These are phyloP conservation scores for Chytriomyces sp. DNA, from an alignment of 192 early-diverging fungal species.

Conservation along the genomic window DNA sequence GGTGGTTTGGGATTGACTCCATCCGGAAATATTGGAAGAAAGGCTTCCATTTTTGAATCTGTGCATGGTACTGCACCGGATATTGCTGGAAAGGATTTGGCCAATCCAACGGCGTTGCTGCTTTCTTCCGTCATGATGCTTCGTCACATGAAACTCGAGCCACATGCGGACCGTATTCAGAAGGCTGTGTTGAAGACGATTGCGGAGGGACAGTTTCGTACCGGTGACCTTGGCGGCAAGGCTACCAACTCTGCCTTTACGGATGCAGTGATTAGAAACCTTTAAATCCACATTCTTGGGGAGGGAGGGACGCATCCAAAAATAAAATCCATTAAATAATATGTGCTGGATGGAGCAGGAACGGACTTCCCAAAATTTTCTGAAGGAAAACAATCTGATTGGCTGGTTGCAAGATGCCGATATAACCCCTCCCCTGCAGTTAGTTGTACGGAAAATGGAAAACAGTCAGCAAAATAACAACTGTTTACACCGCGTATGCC, in stretches of 20 bases:
- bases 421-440: no score
- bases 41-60: slow-evolving; percentile 97
- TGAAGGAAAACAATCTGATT: no score
- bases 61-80: slow-evolving; percentile 90
- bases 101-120: slow-evolving; percentile 94
- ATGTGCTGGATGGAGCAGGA: no score
- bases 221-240: slow-evolving; percentile 92
- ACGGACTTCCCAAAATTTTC: no score
- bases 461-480: no score
- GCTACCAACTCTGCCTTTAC: slow-evolving; percentile 93
- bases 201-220: slow-evolving; percentile 87
- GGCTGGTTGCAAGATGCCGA: no score
- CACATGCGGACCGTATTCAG: slow-evolving; percentile 85
- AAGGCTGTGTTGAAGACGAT: slow-evolving; percentile 91
- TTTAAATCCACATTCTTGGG: slow-evolving; percentile 1
- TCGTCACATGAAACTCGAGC: slow-evolving; percentile 88
- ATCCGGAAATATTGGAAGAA: slow-evolving; percentile 97
- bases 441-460: no score
- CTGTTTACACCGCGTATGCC: no score
- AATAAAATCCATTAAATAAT: no score
- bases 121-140: slow-evolving; percentile 98
- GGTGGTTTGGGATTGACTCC: slow-evolving; percentile 98
- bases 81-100: slow-evolving; percentile 95
- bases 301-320: no score
- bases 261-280: slow-evolving; percentile 76